Evolutionary conservation across 2,329 filamentous ascomycete genomes (phyloP).

Genomic region (Mollisiaceae sp.): DNA sequence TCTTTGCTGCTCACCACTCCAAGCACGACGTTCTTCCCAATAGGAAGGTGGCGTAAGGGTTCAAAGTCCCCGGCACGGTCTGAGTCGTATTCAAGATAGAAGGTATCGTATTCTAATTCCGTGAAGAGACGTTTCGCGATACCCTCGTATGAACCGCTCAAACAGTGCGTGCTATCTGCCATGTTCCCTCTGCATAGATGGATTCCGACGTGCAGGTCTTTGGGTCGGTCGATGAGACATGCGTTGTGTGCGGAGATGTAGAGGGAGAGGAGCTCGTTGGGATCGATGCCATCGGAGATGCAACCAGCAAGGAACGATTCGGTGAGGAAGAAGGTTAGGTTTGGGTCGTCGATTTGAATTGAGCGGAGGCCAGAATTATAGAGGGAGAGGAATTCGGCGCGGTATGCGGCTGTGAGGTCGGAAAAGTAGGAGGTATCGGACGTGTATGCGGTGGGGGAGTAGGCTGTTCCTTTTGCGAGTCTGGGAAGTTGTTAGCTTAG

Average conservation of each 20-base stretch:
- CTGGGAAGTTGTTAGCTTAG: neutral
- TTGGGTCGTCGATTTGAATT: constrained; percentile 14
- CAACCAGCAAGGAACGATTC: neutral
- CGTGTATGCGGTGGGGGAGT: constrained; percentile 2
- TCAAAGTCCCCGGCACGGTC: neutral
- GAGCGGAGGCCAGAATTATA: constrained; percentile 13
- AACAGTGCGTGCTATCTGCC: constrained; percentile 2
- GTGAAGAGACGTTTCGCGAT: constrained; percentile 1
- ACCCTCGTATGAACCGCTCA: neutral
- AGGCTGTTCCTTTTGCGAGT: constrained; percentile 9
- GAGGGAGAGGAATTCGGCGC: constrained; percentile 4
- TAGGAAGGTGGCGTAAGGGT: neutral
- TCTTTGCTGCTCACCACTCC: constrained; percentile 9
- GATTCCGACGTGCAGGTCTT: neutral
- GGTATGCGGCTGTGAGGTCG: constrained; percentile 11
- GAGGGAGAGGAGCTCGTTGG: constrained; percentile 2
- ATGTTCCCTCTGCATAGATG: constrained; percentile 12
- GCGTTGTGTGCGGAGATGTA: constrained; percentile 9
- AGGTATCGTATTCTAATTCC: constrained; percentile 2
- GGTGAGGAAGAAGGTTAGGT: constrained; percentile 13
- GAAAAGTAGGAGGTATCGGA: constrained; percentile 6
- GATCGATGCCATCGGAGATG: neutral
- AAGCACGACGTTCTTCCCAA: constrained; percentile 7
- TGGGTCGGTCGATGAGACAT: neutral
- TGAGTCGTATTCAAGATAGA: constrained; percentile 3